These are phyloP conservation scores for Capsicum baccatum DNA, from an alignment of 257 asterid genomes.

Conservation along the genomic window DNA sequence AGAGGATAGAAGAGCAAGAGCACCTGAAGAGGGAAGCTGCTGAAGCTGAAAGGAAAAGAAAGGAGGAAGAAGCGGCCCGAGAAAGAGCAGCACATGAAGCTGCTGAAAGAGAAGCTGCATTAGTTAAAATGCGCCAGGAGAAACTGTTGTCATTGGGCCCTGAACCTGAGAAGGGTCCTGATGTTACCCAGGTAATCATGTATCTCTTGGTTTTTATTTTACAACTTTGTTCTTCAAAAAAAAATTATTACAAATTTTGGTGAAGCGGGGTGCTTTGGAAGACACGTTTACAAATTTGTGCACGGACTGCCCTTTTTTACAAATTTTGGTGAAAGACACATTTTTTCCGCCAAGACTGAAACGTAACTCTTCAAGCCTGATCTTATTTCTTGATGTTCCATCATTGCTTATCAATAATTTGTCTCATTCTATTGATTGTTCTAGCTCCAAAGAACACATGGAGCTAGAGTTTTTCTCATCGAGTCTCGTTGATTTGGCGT, in stretches of 20 bases:
- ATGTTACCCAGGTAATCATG: slow-evolving; percentile 84
- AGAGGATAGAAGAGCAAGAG: slow-evolving; percentile 85
- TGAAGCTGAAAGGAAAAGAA: slow-evolving; percentile 86
- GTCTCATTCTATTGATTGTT: slow-evolving; percentile 6
- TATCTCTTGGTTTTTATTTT: slow-evolving; percentile 16
- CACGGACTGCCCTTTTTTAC: neutral
- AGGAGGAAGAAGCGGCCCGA: slow-evolving; percentile 90
- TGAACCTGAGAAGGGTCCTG: slow-evolving; percentile 96
- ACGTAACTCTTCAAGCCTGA: neutral
- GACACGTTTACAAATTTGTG: neutral
- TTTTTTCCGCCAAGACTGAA: neutral
- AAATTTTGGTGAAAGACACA: neutral
- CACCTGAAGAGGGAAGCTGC: slow-evolving; percentile 82
- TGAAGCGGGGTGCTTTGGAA: neutral
- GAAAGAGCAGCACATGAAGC: slow-evolving; percentile 87
- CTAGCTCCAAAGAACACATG: neutral
- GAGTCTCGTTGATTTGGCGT: neutral
- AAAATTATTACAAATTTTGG: neutral
- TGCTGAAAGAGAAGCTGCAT: slow-evolving; percentile 80
- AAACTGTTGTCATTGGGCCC: slow-evolving; percentile 81
- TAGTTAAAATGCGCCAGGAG: slow-evolving; percentile 77
- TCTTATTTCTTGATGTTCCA: neutral
- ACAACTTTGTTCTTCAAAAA: neutral
- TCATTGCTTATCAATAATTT: neutral
- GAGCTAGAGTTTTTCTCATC: neutral